Percentiles rank a stretch among this genome's conserved stretches.
Evolutionary conservation across 2,329 filamentous ascomycete genomes (phyloP).

Genomic region (Arachnopeziza araneosa): DNA sequence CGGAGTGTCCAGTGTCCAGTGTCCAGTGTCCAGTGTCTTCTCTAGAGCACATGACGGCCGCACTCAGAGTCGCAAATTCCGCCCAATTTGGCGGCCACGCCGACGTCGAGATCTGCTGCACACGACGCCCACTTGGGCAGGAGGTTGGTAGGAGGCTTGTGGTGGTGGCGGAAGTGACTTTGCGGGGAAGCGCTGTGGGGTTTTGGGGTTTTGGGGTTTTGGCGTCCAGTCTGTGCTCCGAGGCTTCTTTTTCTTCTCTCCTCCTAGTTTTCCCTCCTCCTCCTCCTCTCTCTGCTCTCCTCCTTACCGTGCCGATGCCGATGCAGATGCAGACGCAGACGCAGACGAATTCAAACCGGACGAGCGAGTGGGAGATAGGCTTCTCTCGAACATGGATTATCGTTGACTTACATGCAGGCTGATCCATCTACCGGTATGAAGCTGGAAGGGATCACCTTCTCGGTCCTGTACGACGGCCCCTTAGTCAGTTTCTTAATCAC

Average conservation of each 20-base stretch:
- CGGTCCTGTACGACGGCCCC: not conserved
- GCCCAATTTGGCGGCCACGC: too few species aligned
- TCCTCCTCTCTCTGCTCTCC: too few species aligned
- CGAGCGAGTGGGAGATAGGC: too few species aligned
- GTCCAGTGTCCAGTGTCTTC: too few species aligned
- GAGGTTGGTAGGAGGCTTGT: not conserved
- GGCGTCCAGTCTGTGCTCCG: not conserved
- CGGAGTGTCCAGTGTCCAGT: not conserved
- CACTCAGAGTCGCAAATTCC: too few species aligned
- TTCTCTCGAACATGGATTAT: too few species aligned
- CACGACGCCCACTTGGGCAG: not conserved
- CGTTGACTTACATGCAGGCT: not conserved
- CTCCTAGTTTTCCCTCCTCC: too few species aligned
- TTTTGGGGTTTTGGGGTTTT: too few species aligned
- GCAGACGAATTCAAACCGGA: too few species aligned
- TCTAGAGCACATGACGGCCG: not conserved
- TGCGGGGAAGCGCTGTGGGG: not conserved
- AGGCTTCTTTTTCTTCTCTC: not conserved
- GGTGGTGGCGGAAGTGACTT: not conserved
- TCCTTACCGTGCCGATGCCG: too few species aligned
- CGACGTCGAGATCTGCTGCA: too few species aligned
- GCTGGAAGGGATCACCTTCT: not conserved
- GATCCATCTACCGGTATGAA: not conserved
- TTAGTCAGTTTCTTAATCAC: not conserved
- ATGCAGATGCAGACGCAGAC: too few species aligned